Percentiles rank a stretch among this genome's conserved stretches.
Conservation (phyloP, 305 asterid genomes). For the Andrographis paniculata region DNA sequence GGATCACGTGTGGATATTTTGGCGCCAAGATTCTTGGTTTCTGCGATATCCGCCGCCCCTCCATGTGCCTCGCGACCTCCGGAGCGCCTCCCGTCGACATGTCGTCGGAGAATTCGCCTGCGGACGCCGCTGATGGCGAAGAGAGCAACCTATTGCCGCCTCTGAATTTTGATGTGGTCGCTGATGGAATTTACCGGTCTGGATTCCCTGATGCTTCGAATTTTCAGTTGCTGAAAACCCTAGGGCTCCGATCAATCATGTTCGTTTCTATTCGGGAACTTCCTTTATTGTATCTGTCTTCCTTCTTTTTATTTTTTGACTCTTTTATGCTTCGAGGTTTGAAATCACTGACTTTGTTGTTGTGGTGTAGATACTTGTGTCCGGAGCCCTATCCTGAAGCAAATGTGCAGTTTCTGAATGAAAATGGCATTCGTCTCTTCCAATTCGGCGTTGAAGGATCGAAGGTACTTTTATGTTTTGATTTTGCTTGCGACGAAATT, state of each 20-base stretch:
- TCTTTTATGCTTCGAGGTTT: neutral
- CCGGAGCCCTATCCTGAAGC: constrained; percentile 80
- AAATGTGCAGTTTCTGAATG: constrained; percentile 51
- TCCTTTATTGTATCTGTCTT: neutral
- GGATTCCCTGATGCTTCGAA: constrained; percentile 73
- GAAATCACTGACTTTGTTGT: neutral
- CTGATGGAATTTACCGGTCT: constrained; percentile 75
- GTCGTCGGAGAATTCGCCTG: constrained; percentile 19
- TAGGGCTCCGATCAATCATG: constrained; percentile 88
- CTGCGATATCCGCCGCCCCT: constrained; percentile 26
- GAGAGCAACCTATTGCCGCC: constrained; percentile 59
- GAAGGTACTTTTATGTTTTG: constrained; percentile 41
- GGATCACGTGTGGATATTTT: constrained; percentile 8
- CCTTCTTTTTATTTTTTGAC: neutral
- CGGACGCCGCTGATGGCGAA: constrained; percentile 19
- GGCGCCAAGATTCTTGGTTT: constrained; percentile 43
- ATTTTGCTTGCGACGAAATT: neutral
- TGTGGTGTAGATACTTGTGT: constrained; percentile 58
- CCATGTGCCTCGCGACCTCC: constrained; percentile 30
- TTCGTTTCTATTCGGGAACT: constrained; percentile 20
- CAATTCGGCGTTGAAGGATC: constrained; percentile 89
- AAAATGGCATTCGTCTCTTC: constrained; percentile 64
- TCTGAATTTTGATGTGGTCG: constrained; percentile 79
- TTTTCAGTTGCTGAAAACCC: constrained; percentile 67
- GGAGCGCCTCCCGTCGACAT: constrained; percentile 20